Base-by-base conservation (phyloP, 352 stramenopile species). In the Phytophthora multivora region DNA sequence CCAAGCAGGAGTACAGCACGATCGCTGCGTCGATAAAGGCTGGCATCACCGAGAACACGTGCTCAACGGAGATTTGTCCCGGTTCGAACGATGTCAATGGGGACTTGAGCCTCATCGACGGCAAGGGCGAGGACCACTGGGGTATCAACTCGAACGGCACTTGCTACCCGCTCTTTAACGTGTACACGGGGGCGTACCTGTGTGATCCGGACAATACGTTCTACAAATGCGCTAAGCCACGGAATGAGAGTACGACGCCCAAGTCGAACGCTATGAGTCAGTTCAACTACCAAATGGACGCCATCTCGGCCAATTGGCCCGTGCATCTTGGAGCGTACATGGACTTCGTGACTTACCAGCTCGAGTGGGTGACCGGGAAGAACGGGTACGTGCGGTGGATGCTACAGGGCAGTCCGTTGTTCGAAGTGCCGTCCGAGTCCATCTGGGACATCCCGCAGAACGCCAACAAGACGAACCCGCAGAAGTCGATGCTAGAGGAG, bases 321-420 rank as follows among this genome's bases (percentile, higher is more conserved):
- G 56, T 98, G 4, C 82, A 77, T 28, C 39, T 76, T 1, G 64
- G 51, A 2, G 93, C 63, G 51, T 91, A 90, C 76, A 80, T 66
- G 63, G 89, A 70, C 36, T 91, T 74, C 43, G 33, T 76, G 4
- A 58, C 36, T 16, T 72, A 72, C 16, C 0, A 33, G 28, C 28
- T 33, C 7, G 28, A 33, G 28, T 33, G 28, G 28, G 28, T 33
- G 28, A 33, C 28, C 28, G 71, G 71, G 0, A 52, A 67, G 25
- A 58, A 66, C 5, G 71, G 63, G 1, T 80, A 80, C 36, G 62
- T 80, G 0, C 71, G 68, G 0, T 77, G 66, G 71, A 69, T 72
- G 59, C 71, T 95, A 5, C 79, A 97, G 59, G 86, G 77, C n/a
- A 63, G 81, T 30, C 83, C 91, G 30, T 21, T 97, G 5, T 96